Evolutionary conservation across 2,329 filamentous ascomycete genomes (phyloP).

Genomic region (Fusarium poae): DNA sequence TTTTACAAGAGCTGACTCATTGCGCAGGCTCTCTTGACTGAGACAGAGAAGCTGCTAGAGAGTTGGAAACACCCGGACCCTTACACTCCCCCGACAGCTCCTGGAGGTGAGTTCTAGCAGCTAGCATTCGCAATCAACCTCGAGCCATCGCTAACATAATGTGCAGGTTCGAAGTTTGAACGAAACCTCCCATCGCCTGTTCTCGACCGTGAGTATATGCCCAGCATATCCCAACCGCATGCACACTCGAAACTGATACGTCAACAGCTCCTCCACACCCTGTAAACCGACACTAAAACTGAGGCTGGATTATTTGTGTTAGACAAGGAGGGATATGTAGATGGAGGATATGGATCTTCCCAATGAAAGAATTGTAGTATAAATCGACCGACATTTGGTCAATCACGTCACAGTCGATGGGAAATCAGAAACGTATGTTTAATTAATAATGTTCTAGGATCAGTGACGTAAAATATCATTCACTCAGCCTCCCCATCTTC

Average conservation of each 20-base stretch:
- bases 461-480: no score
- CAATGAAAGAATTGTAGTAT: conserved; percentile 20
- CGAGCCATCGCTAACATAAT: conserved; percentile 27
- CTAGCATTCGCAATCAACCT: not conserved
- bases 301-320: conserved; percentile 17
- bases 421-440: not conserved
- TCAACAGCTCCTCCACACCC: conserved; percentile 49
- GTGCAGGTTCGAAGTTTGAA: conserved; percentile 91
- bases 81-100: conserved; percentile 88
- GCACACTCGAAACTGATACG: conserved; percentile 21
- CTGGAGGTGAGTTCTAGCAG: conserved; percentile 76
- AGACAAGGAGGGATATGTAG: conserved; percentile 36
- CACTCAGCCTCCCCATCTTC: no score
- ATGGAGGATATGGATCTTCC: conserved; percentile 35
- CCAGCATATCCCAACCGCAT: not conserved
- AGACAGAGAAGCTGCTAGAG: conserved; percentile 88
- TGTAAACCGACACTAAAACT: conserved; percentile 45
- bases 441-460: no score
- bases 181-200: conserved; percentile 87
- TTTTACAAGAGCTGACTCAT: conserved; percentile 13
- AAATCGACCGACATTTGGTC: conserved; percentile 37
- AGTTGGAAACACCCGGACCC: conserved; percentile 99
- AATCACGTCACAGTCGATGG: not conserved
- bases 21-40: conserved; percentile 79
- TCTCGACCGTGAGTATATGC: conserved; percentile 77